Conservation (phyloP, 495 filamentous ascomycete species). For the Annulohypoxylon bovei region DNA sequence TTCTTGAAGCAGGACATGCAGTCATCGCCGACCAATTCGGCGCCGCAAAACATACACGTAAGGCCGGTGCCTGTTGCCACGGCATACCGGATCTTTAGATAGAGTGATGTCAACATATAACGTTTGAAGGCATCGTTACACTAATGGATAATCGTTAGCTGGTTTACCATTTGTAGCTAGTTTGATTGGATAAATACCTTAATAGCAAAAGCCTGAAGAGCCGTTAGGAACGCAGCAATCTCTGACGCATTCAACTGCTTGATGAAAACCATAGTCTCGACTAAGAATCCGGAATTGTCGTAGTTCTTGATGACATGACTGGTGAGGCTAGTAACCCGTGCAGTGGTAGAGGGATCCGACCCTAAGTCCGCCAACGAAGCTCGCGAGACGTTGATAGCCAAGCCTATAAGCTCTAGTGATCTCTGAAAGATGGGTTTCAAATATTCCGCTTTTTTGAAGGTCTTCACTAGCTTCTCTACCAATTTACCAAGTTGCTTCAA, state of each 20-base stretch:
- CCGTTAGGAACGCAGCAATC: not conserved
- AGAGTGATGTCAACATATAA: constrained; percentile 17
- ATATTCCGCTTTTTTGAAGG: constrained; percentile 7
- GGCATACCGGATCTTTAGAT: constrained; percentile 23
- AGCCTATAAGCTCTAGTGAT: not conserved
- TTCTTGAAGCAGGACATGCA: constrained; percentile 50
- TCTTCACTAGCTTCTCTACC: constrained; percentile 13
- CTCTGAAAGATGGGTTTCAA: constrained; percentile 22
- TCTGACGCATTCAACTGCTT: constrained; percentile 27
- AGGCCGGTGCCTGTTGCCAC: constrained; percentile 14
- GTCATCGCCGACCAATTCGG: constrained; percentile 17
- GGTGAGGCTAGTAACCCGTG: constrained; percentile 45
- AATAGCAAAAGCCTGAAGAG: not conserved
- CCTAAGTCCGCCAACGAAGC: not conserved
- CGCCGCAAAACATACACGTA: constrained; percentile 45
- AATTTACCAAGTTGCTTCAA: constrained; percentile 41
- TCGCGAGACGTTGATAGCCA: constrained; percentile 6
- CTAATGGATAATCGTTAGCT: constrained; percentile 13
- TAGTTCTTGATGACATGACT: constrained; percentile 49
- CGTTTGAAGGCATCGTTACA: constrained; percentile 1
- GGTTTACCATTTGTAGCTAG: not conserved
- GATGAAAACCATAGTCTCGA: constrained; percentile 39
- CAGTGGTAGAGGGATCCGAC: not conserved
- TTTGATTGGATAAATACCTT: constrained; percentile 13
- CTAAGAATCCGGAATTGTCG: constrained; percentile 46